phyloP scores from a whole-genome alignment of 106 monocot genomes.

The Phalaenopsis equestris region DNA sequence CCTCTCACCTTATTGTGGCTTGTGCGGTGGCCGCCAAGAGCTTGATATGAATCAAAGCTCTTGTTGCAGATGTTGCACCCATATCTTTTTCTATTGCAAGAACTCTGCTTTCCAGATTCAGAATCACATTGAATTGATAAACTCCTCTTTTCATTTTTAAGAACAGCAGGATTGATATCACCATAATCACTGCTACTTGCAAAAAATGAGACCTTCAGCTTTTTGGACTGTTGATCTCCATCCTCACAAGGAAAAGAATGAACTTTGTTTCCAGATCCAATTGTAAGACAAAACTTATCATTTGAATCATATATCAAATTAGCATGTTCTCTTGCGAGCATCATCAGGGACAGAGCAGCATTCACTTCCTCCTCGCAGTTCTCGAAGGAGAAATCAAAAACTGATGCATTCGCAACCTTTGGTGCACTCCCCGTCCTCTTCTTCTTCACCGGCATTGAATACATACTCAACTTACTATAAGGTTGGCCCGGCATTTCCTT shows the following conservation, averaged over 20 bases:
- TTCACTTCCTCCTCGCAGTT: background rate
- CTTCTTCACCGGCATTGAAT: background rate
- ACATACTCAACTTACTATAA: background rate
- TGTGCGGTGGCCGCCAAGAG: constrained; percentile 1
- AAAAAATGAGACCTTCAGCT: background rate
- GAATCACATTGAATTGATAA: background rate
- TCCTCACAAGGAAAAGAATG: background rate
- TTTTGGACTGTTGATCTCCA: background rate
- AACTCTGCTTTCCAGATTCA: background rate
- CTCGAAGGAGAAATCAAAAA: background rate
- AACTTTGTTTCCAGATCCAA: background rate
- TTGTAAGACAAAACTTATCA: background rate
- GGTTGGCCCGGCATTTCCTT: background rate
- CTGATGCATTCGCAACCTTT: background rate
- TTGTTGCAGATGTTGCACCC: background rate
- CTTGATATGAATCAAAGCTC: constrained; percentile 8
- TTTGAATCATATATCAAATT: background rate
- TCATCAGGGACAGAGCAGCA: constrained; percentile 20
- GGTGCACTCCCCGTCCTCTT: background rate
- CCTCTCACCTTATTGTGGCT: background rate
- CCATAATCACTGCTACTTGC: background rate
- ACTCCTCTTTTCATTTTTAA: background rate
- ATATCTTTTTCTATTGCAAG: background rate
- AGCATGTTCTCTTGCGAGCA: constrained; percentile 21
- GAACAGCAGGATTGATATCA: background rate